These are phyloP conservation scores for Chlamydomonas eustigma DNA, from an alignment of 139 green algal genomes.

Conservation along the genomic window DNA sequence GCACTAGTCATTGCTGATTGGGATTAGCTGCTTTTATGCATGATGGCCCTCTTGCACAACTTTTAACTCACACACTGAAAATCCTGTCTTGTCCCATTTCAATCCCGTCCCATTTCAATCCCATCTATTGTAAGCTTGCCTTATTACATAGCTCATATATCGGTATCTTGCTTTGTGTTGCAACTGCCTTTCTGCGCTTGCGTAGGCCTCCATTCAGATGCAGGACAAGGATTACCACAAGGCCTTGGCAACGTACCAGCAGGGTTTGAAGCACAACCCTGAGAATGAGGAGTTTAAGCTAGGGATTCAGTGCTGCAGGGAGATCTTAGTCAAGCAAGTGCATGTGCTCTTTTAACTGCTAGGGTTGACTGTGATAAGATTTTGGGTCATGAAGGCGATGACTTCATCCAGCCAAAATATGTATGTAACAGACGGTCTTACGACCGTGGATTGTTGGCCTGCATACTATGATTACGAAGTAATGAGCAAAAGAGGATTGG, in stretches of 20 bases:
- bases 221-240: background rate
- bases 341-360: no score
- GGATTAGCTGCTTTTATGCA: no score
- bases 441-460: background rate
- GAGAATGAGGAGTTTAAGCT: background rate
- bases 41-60: no score
- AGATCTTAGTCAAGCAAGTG: background rate
- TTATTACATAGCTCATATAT: no score
- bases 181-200: background rate
- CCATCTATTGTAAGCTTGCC: no score
- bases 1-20: no score
- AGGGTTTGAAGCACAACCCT: background rate
- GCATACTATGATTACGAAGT: background rate
- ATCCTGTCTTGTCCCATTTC: no score
- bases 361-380: background rate
- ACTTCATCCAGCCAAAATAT: background rate
- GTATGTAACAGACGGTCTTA: background rate
- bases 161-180: background rate
- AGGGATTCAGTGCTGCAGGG: background rate
- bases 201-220: background rate
- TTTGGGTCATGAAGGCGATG: background rate
- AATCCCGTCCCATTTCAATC: no score
- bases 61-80: no score
- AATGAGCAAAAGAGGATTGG: background rate
- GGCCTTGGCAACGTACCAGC: background rate